Base-by-base conservation (phyloP, 768 basidiomycete species). In the Trametes elegans region DNA sequence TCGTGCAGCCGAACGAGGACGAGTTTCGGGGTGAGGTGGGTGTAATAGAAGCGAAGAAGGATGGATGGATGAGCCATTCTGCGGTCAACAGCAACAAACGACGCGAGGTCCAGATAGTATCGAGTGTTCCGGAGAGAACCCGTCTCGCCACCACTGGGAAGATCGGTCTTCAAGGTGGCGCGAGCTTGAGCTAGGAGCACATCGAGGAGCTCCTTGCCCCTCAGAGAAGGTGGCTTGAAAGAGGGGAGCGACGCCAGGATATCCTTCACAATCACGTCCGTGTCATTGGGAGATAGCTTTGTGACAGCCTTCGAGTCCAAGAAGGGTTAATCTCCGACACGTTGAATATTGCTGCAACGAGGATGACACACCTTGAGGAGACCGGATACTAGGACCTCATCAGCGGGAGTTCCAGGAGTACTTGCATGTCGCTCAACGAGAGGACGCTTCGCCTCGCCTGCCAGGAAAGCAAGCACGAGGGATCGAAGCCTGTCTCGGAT, bases 401-500 rank as follows among this genome's bases (percentile, higher is more conserved):
- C 83, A 1, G 77, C 74, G 16, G 72, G 70, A 50, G 73, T 77
- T 18, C 71, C 76, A 23, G 66, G 63, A 24, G 74, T 72, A 27
- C 70, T 66, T 7, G 76, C 75, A 64, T 79, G 70, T 31, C 74
- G 73, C 53, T 75, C 69, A 18, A 77, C 69, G 45, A 84, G 76
- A 7, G 73, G 70, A 19, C 65, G 64, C 58, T 74, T 77, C 14
- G 81, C 81, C 53, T 83, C 79, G 29, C 70, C 76, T 16, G 76
- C 73, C 52, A 88, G 68, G 68, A 87, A 88, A 5, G 73, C 71
- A 48, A 87, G 62, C 18, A 88, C 87, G 21, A 87, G 73, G 1
- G 74, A 72, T 53, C 84, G 76, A 19, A 88, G 68, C 28, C 76
- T 77, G 59, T 82, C 79, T 43, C 85, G 77, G 41, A 81, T 81